These are phyloP conservation scores for Lepidium sativum DNA, from an alignment of 345 rosid species.

Conservation along the genomic window DNA sequence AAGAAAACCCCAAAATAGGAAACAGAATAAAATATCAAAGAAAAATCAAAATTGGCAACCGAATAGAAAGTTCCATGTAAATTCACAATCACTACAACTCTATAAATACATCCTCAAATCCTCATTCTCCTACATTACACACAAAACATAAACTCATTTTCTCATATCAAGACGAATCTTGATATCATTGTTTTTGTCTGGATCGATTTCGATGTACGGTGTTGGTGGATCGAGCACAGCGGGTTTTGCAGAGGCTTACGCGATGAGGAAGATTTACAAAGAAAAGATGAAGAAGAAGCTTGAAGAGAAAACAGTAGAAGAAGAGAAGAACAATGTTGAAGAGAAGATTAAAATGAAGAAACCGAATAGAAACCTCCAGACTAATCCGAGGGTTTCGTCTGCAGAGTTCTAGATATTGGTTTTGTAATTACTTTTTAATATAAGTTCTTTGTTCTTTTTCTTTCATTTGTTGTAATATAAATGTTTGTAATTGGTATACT, in stretches of 20 bases:
- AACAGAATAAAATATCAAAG: too few relatives aligned
- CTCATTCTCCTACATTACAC: background rate
- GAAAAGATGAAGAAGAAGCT: slow-evolving; percentile 26
- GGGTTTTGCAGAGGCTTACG: slow-evolving; percentile 39
- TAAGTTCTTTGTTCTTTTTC: too few relatives aligned
- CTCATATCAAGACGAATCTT: background rate
- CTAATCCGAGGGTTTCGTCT: slow-evolving; percentile 4
- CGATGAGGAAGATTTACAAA: slow-evolving; percentile 25
- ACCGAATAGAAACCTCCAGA: background rate
- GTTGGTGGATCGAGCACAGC: slow-evolving; percentile 23
- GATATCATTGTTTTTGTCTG: too few relatives aligned
- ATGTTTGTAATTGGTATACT: too few relatives aligned
- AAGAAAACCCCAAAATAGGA: background rate
- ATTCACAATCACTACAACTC: background rate
- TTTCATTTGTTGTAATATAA: too few relatives aligned
- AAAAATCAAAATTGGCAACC: slow-evolving; percentile 5
- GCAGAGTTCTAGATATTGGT: background rate
- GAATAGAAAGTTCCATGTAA: background rate
- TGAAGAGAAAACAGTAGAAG: background rate
- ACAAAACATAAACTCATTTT: background rate
- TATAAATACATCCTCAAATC: background rate
- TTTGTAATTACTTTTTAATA: background rate
- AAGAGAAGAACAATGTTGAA: background rate
- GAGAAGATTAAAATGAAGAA: background rate
- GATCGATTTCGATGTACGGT: slow-evolving; percentile 8